These are phyloP conservation scores for Manihot esculenta DNA, from an alignment of 441 rosid species.

Conservation along the genomic window DNA sequence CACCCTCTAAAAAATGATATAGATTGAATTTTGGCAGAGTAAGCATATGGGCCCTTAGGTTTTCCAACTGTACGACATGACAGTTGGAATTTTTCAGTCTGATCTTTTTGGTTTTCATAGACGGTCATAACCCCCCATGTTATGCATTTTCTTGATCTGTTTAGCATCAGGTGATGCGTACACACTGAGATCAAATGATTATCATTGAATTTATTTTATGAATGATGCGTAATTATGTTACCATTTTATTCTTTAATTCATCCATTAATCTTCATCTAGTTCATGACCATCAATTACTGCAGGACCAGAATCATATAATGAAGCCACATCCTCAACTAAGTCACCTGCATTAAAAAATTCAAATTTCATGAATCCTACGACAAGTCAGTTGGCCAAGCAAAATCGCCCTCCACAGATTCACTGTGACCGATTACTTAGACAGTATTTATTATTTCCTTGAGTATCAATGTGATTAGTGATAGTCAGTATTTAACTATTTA, in stretches of 20 bases:
- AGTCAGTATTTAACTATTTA: conserved; percentile 9
- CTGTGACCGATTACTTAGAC: conserved; percentile 43
- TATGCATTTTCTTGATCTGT: background rate
- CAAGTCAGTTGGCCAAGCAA: conserved; percentile 88
- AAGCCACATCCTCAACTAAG: conserved; percentile 30
- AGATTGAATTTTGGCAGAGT: too few relatives aligned
- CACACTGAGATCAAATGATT: background rate
- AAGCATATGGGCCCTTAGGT: too few relatives aligned
- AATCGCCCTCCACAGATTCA: conserved; percentile 33
- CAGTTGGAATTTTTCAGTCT: background rate
- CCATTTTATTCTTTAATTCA: background rate
- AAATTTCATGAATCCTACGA: conserved; percentile 88
- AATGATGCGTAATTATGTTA: background rate
- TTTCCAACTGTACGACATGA: background rate
- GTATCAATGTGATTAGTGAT: background rate
- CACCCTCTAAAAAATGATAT: too few relatives aligned
- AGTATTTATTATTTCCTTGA: conserved; percentile 24
- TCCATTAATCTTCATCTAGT: background rate
- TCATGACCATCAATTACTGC: conserved; percentile 9
- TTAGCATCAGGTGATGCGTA: background rate
- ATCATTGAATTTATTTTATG: background rate
- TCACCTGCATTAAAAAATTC: conserved; percentile 46
- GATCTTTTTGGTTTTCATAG: background rate
- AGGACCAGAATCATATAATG: conserved; percentile 35
- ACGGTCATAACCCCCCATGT: background rate